Evolutionary conservation across 495 filamentous ascomycete genomes (phyloP), one percentile per base, ranked within the genome.

Genomic region (Immersiella caudata): DNA sequence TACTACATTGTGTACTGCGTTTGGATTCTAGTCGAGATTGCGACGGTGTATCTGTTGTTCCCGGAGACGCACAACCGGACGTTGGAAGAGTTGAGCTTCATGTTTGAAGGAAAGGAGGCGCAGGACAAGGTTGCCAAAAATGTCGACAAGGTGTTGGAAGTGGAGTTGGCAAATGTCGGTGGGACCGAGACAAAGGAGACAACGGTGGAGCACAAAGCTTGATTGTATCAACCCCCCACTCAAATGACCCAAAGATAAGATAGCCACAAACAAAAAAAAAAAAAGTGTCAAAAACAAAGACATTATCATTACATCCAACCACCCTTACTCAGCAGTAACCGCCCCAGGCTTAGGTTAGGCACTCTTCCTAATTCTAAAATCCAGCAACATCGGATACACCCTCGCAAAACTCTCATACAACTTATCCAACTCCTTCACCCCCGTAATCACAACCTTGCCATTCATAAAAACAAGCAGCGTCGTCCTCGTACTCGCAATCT

Each of bases 401-500:
- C 93, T 85, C 81, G 94, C 33, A 75, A 97, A 97, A 24, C 92
- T 93, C 77, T 93, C 91, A 73, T 95, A 96, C 70, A 98, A 93
- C 80, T 96, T 92, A 77, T 97, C 93, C 65, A 91, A 88, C 55
- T 93, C 89, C 79, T 97, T 97, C 26, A 93, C 94, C 65, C 94
- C 94, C 59, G 94, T 98, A 78, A 97, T 79, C 74, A 97, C 94
- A 67, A 97, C 95, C 87, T 97, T 97, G 93, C 94, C 72, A 93
- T 52, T 70, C 6, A 49, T 52, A 27, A 73, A 75, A 5, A 75
- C 62, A 9, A 75, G 63, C 9, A 66, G 33, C 16, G 59, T 54
- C 2, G 55, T 64, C 4, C 93, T 93, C 16, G 93, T 92, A 82
- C 93, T 94, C 82, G 96, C 93, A 90, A 97, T 95, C 74, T 93